A percentile compares a stretch with the other conserved stretches of the same genome.
Evolutionary conservation across 768 basidiomycete genomes (phyloP).

Genomic region (Epithele typhae): DNA sequence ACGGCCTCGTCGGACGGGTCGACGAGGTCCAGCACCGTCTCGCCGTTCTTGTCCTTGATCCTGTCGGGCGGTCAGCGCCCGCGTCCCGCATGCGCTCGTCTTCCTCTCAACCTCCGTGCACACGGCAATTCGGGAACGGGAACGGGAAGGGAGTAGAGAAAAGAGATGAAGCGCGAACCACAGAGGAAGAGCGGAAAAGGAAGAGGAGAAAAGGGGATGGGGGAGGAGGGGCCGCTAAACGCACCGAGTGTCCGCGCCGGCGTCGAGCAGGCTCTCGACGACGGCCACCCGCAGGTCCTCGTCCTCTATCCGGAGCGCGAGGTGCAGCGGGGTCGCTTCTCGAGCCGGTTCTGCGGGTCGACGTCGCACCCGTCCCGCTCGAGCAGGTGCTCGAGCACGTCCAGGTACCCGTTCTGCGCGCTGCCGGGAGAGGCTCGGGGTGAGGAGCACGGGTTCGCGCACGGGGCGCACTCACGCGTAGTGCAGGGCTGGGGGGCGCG

Average conservation of each 20-base stretch:
- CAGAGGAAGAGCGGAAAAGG: neutral
- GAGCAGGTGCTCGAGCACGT: slow-evolving; percentile 69
- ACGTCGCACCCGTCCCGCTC: slow-evolving; percentile 76
- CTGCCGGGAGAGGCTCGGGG: slow-evolving; percentile 26
- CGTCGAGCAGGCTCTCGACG: slow-evolving; percentile 67
- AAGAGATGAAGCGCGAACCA: neutral
- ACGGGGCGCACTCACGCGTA: slow-evolving; percentile 52
- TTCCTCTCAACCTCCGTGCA: too few relatives aligned
- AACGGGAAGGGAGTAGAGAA: neutral
- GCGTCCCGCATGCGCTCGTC: neutral
- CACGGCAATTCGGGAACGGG: neutral
- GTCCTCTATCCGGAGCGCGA: slow-evolving; percentile 58
- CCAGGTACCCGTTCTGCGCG: slow-evolving; percentile 50
- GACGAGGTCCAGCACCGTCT: slow-evolving; percentile 52
- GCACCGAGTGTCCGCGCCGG: slow-evolving; percentile 70
- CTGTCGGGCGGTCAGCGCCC: slow-evolving; percentile 34
- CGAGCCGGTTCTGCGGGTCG: slow-evolving; percentile 67
- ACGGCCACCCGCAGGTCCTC: slow-evolving; percentile 49
- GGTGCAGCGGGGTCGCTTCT: slow-evolving; percentile 77
- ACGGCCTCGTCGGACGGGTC: slow-evolving; percentile 49
- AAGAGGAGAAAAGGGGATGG: neutral
- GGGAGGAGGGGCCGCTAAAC: slow-evolving; percentile 18
- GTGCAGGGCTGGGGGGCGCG: slow-evolving; percentile 51
- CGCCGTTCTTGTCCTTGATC: slow-evolving; percentile 68
- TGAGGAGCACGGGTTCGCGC: neutral